phyloP scores from a whole-genome alignment of 345 rosid genomes.

The Populus deltoides region DNA sequence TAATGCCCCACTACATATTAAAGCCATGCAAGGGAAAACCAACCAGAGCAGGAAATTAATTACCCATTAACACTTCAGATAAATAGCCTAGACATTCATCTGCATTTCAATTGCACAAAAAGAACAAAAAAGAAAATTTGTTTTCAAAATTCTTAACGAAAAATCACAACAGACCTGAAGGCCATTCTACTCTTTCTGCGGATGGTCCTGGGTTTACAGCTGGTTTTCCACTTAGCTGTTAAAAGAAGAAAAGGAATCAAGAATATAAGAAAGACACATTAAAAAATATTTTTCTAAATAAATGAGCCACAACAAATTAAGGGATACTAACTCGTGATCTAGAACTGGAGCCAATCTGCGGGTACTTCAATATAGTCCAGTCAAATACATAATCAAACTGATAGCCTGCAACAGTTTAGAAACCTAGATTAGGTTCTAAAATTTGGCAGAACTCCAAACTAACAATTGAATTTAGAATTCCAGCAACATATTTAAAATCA shows the following conservation, averaged over 20 bases:
- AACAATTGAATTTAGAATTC: not conserved
- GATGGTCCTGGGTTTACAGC: slow-evolving; percentile 48
- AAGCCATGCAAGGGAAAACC: not conserved
- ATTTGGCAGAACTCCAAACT: not conserved
- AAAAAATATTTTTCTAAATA: not conserved
- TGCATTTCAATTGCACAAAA: not conserved
- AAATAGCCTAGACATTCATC: not conserved
- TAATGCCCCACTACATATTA: not conserved
- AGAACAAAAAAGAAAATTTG: not conserved
- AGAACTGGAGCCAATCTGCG: slow-evolving; percentile 75
- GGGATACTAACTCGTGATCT: slow-evolving; percentile 57
- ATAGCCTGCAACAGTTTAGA: slow-evolving; percentile 53
- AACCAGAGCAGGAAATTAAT: not conserved
- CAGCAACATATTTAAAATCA: not conserved
- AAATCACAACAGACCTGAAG: slow-evolving; percentile 33
- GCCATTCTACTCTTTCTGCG: slow-evolving; percentile 48
- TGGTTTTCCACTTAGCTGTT: slow-evolving; percentile 49
- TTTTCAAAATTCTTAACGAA: not conserved
- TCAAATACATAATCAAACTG: slow-evolving; percentile 91
- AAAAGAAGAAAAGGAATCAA: slow-evolving; percentile 6
- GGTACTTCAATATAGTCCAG: slow-evolving; percentile 88
- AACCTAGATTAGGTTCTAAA: not conserved
- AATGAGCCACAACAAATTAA: not conserved
- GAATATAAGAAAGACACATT: not conserved
- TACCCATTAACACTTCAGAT: not conserved